Conservation (phyloP, 805 yeast species). For the Candida piceae region DNA sequence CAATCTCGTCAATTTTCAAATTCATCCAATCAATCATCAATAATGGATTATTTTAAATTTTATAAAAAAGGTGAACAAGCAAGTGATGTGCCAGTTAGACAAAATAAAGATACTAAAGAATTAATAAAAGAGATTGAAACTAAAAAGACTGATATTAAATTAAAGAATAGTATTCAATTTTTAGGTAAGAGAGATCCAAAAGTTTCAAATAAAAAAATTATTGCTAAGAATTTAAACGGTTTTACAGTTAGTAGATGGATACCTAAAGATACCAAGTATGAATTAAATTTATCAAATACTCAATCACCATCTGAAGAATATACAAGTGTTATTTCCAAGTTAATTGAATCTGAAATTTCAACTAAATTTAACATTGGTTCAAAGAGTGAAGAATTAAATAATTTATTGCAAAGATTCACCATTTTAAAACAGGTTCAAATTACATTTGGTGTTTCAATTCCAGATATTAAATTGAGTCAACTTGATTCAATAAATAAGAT, state of each 20-base stretch:
- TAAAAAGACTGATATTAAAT: constrained; percentile 12
- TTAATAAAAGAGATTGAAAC: constrained; percentile 28
- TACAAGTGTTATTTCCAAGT: too few relatives aligned
- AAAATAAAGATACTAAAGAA: constrained; percentile 20
- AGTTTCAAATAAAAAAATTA: constrained; percentile 16
- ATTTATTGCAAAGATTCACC: constrained; percentile 45
- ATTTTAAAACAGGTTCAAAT: constrained; percentile 44
- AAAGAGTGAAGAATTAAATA: constrained; percentile 22
- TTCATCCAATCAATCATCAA: constrained; percentile 11
- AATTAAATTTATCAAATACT: too few relatives aligned
- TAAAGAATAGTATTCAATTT: constrained; percentile 20
- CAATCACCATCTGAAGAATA: too few relatives aligned
- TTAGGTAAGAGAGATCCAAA: constrained; percentile 28
- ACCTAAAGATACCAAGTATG: constrained; percentile 19
- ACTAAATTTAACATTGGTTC: constrained; percentile 6
- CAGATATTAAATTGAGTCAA: constrained; percentile 44
- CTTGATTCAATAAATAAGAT: constrained; percentile 37
- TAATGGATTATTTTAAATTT: constrained; percentile 30
- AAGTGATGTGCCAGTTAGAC: constrained; percentile 11
- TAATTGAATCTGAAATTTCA: too few relatives aligned
- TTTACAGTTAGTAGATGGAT: constrained; percentile 29
- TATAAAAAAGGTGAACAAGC: constrained; percentile 19
- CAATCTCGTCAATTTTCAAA: neutral
- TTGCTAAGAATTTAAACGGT: constrained; percentile 24
- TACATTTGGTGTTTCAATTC: constrained; percentile 45